Evolutionary conservation across 768 basidiomycete genomes (phyloP).

Genomic region (Serpula lacrymans): DNA sequence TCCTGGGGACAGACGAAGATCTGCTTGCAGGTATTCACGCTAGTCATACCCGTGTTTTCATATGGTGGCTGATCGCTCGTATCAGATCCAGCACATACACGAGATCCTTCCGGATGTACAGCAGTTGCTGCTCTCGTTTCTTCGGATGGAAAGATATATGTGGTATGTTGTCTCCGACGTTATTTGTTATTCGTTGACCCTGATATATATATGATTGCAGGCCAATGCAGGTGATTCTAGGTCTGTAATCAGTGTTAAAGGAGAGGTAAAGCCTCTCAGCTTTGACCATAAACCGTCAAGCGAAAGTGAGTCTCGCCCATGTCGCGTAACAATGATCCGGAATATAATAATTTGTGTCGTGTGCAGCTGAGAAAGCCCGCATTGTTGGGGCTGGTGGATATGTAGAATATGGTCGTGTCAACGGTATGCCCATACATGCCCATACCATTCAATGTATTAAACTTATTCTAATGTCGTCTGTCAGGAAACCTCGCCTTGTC

Average conservation of each 20-base stretch:
- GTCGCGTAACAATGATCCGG: slow-evolving; percentile 2
- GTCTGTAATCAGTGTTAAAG: slow-evolving; percentile 80
- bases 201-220: slow-evolving; percentile 37
- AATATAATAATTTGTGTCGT: slow-evolving; percentile 9
- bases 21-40: slow-evolving; percentile 63
- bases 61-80: slow-evolving; percentile 12
- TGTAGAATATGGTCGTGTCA: slow-evolving; percentile 94
- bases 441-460: slow-evolving; percentile 2
- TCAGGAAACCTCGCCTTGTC: slow-evolving; percentile 94
- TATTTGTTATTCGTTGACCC: slow-evolving; percentile 2
- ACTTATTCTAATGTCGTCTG: not conserved
- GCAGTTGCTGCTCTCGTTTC: slow-evolving; percentile 88
- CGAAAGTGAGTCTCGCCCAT: slow-evolving; percentile 52
- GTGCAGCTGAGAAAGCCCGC: slow-evolving; percentile 74
- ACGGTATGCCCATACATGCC: slow-evolving; percentile 51
- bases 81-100: slow-evolving; percentile 78
- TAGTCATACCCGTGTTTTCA: slow-evolving; percentile 1
- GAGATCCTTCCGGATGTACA: slow-evolving; percentile 95
- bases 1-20: slow-evolving; percentile 94
- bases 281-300: slow-evolving; percentile 96
- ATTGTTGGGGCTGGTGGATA: slow-evolving; percentile 92
- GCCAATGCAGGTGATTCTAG: slow-evolving; percentile 98
- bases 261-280: slow-evolving; percentile 84
- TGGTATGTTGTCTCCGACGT: slow-evolving; percentile 46
- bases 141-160: slow-evolving; percentile 70